Evolutionary conservation across 2,329 filamentous ascomycete genomes (phyloP), one percentile per base, ranked within the genome.

Genomic region (Monilinia vaccinii-corymbosi): DNA sequence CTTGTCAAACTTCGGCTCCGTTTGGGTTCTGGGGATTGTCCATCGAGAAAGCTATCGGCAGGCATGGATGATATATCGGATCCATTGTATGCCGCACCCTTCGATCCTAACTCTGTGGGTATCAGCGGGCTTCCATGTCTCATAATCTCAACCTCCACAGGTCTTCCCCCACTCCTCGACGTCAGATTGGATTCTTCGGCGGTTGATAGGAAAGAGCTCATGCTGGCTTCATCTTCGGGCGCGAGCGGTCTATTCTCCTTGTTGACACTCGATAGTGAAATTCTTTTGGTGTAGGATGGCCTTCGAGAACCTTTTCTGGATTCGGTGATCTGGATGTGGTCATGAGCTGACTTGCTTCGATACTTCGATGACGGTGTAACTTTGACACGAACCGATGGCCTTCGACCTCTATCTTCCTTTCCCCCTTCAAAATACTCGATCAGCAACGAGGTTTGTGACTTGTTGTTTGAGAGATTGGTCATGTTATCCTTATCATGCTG

Each of bases 11-110:
- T 71, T 56, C 66, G 69, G 42, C 68, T 71, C 38, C 68, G 63
- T 58, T 68, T 71, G 56, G 68, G 64, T 58, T 69, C 67, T n/a
- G 69, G 66, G 18, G 69, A 70, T 64, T 58, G 66, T 42, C 78
- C 79, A 64, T 86, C 86, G 13, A 88, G 76, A 75, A 88, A 81
- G 70, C 84, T 87, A 71, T 89, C 85, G n/a, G 84, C 78, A 36
- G 86, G 86, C 82, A 89, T 87, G 40, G 85, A 87, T 1, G 93
- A 97, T 53, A 97, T 89, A 70, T 97, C 93, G 3, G 93, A 97
- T 55, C 85, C 78, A 66, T 83, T 84, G 14, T 83, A 79, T 38
- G 83, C 80, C 52, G 85, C 76, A 71, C 88, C 91, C 57, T 73
- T 83, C 71, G 75, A 81, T 40, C 75, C 86, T 79, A 71, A 81